Conservation (phyloP, 2,329 filamentous ascomycete species). For the Aspergillus fumigatiaffinis region DNA sequence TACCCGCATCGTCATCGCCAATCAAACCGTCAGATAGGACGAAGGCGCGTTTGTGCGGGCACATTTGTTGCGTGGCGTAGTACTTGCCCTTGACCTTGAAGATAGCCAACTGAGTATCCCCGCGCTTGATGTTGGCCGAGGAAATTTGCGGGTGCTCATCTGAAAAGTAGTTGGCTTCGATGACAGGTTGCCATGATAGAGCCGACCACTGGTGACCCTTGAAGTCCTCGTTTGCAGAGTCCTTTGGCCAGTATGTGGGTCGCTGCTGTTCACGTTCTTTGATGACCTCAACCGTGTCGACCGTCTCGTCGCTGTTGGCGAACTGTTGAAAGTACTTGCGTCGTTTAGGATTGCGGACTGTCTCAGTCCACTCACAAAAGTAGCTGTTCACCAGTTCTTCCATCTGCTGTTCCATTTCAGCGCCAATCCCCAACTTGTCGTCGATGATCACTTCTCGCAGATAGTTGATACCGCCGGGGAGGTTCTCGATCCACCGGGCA, state of each 20-base stretch:
- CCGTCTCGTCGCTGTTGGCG: constrained; percentile 70
- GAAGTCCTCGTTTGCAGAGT: constrained; percentile 68
- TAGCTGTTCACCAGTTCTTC: constrained; percentile 74
- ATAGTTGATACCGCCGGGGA: constrained; percentile 80
- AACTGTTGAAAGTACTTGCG: constrained; percentile 75
- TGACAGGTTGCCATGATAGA: constrained; percentile 74
- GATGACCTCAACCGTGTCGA: constrained; percentile 66
- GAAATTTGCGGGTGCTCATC: constrained; percentile 64
- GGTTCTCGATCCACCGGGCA: constrained; percentile 78
- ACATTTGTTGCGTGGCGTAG: constrained; percentile 92
- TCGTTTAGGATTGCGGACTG: constrained; percentile 64
- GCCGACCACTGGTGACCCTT: constrained; percentile 61
- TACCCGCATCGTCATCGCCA: constrained; percentile 56
- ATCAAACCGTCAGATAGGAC: constrained; percentile 83
- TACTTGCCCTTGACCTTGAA: constrained; percentile 78
- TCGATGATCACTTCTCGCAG: constrained; percentile 77
- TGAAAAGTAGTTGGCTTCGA: constrained; percentile 66
- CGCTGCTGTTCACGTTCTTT: constrained; percentile 68
- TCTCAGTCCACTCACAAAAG: constrained; percentile 91
- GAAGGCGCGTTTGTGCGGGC: constrained; percentile 85
- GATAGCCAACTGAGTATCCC: constrained; percentile 82
- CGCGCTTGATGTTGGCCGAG: constrained; percentile 73
- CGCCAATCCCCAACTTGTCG: constrained; percentile 81
- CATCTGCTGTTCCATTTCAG: constrained; percentile 84
- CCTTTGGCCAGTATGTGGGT: constrained; percentile 73